Percentiles rank a stretch among this genome's conserved stretches.
phyloP scores from a whole-genome alignment of 495 filamentous ascomycete genomes.

The Penicillium argentinense region DNA sequence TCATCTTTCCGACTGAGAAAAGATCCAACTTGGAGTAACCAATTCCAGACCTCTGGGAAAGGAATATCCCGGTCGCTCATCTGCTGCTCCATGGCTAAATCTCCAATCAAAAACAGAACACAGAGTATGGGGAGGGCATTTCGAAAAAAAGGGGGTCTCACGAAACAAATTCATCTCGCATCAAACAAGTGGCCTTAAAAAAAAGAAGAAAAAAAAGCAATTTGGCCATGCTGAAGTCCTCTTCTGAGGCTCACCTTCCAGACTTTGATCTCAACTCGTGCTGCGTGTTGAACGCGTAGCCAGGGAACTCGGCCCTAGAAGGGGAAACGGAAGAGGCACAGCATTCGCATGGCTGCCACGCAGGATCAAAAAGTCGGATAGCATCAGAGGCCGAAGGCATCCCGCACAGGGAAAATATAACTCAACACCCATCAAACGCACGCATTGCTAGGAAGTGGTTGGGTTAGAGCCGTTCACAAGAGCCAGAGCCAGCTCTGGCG shows the following conservation, averaged over 20 bases:
- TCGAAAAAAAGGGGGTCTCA: too few relatives aligned
- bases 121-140: too few relatives aligned
- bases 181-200: too few relatives aligned
- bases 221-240: too few relatives aligned
- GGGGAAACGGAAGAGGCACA: not conserved
- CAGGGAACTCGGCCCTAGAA: not conserved
- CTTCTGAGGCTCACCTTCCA: not conserved
- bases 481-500: not conserved
- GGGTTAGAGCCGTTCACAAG: not conserved
- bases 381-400: not conserved
- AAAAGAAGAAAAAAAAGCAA: too few relatives aligned
- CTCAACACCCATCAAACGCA: not conserved
- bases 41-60: too few relatives aligned
- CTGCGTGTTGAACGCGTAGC: conserved; percentile 26
- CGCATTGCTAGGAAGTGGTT: not conserved
- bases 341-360: conserved; percentile 6
- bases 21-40: too few relatives aligned
- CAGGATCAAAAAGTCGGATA: not conserved
- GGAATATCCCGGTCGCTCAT: too few relatives aligned
- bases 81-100: too few relatives aligned
- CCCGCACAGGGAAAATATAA: not conserved
- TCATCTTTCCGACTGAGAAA: too few relatives aligned
- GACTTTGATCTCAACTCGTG: conserved; percentile 6
- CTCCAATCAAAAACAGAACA: too few relatives aligned
- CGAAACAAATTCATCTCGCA: too few relatives aligned